Percentiles rank a stretch among this genome's conserved stretches.
Evolutionary conservation across 768 basidiomycete genomes (phyloP).

Genomic region (Rhodotorula sphaerocarpa): DNA sequence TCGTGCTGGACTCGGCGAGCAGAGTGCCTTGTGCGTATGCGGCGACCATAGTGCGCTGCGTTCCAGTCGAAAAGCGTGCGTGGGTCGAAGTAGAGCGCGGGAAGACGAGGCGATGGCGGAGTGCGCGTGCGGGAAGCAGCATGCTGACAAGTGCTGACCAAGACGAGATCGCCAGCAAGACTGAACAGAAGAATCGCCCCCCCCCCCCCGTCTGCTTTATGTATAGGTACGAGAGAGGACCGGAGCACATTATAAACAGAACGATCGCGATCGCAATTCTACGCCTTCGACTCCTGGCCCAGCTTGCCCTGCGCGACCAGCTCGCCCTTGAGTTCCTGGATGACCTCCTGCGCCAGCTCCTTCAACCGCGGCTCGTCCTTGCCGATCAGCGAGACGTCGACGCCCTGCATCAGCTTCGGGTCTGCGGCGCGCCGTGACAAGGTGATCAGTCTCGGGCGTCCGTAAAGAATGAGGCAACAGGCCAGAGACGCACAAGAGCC

Average conservation of each 20-base stretch:
- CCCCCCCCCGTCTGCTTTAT: too few relatives aligned
- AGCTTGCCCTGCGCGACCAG: slow-evolving; percentile 43
- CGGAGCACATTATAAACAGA: background rate
- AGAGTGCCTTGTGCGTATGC: slow-evolving; percentile 51
- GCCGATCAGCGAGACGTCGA: slow-evolving; percentile 61
- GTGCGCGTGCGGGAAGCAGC: background rate
- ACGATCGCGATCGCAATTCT: background rate
- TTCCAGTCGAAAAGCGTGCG: background rate
- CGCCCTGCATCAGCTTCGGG: slow-evolving; percentile 49
- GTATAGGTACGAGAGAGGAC: too few relatives aligned
- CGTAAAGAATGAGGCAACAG: slow-evolving; percentile 43
- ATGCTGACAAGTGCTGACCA: too few relatives aligned
- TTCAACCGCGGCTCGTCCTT: slow-evolving; percentile 44
- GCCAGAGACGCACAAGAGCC: slow-evolving; percentile 54
- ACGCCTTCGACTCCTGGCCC: slow-evolving; percentile 27
- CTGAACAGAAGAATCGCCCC: too few relatives aligned
- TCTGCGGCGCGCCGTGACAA: slow-evolving; percentile 20
- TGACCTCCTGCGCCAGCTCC: slow-evolving; percentile 46
- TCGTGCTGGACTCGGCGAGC: slow-evolving; percentile 55
- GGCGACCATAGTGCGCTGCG: slow-evolving; percentile 45
- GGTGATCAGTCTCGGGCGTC: background rate
- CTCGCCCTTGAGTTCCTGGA: slow-evolving; percentile 45
- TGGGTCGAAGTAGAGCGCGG: background rate
- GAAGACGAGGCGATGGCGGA: background rate
- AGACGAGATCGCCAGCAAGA: too few relatives aligned